A percentile compares a stretch with the other conserved stretches of the same genome.
Conservation (phyloP, 2,329 filamentous ascomycete genomes). For the Colletotrichum navitas region DNA sequence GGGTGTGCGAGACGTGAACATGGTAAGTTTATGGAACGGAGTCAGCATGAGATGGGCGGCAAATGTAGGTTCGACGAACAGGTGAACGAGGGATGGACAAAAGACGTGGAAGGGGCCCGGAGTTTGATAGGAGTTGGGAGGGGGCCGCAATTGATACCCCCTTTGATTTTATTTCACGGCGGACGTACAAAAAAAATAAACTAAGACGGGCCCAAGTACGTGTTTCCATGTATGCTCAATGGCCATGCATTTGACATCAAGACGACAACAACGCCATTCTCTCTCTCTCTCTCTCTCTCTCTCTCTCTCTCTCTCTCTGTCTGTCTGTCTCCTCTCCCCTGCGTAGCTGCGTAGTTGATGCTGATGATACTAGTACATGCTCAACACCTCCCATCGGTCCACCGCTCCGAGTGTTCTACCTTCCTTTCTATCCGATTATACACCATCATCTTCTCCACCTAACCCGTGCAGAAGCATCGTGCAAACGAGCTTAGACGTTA, state of each 20-base stretch:
- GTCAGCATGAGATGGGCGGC: background rate
- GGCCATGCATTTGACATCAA: slow-evolving; percentile 9
- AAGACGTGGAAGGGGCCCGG: background rate
- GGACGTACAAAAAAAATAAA: background rate
- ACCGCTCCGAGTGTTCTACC: background rate
- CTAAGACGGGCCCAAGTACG: background rate
- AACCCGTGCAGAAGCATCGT: background rate
- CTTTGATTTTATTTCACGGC: slow-evolving; percentile 15
- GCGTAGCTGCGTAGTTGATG: background rate
- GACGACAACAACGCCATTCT: slow-evolving; percentile 7
- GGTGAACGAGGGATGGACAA: background rate
- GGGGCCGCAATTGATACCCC: slow-evolving; percentile 33
- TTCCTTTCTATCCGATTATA: background rate
- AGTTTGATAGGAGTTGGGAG: slow-evolving; percentile 25
- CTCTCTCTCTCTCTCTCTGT: background rate
- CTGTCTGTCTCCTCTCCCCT: too few species aligned
- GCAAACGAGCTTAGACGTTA: slow-evolving; percentile 8
- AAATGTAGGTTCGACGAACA: background rate
- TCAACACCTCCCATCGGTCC: too few species aligned
- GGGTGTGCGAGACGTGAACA: background rate
- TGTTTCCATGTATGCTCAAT: slow-evolving; percentile 7
- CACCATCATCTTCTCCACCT: background rate
- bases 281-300: background rate
- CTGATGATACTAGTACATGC: slow-evolving; percentile 11
- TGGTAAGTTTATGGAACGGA: background rate